Base-by-base conservation (phyloP, 495 filamentous ascomycete species). In the Hypoxylon fuscum region DNA sequence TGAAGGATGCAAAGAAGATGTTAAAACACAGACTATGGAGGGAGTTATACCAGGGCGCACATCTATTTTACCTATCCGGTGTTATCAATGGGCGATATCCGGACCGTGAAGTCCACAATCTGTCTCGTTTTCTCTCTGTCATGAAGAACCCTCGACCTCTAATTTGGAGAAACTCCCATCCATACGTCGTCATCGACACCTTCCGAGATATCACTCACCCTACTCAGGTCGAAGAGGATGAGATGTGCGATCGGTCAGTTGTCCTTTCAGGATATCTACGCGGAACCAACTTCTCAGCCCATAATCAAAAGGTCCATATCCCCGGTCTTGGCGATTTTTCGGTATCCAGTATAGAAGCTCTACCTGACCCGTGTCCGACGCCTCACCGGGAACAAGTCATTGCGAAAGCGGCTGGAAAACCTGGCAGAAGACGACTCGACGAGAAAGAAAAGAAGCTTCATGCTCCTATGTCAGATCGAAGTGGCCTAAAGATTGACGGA, bases 81-180 rank as follows among this genome's bases (percentile, higher is more conserved):
- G 92, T 98, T 10, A 87, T 97, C 57, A 98, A 98, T 72, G 95
- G 95, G 31, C 84, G 95, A 52, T 98, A 98, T 75, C 95, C 95
- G 18, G 95, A 98, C 70, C 87, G 95, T 46, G 96, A 98, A 76
- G 87, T 98, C 17, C 91, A 97, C 77, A 98, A 98, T 61, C 76
- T 98, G 3, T 94, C 90, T 11, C 84, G 96, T 41, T 98, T 98
- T 73, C 81, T 98, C 64, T 93, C 90, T 2, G 92, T 98, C 65
- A 98, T 98, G 96, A 98, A 98, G 80, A 97, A 96, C 73, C 96
- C 95, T 23, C 85, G 95, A 42, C 95, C 95, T 4, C 77, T 98
- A 5, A 81, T 97, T n/a, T 98, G 95, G 95, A 86, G 96, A 46
- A 97, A 98, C 67, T 88, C 90, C 1, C 95, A 98, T 77, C 93